Percentiles rank a stretch among this genome's conserved stretches.
These are phyloP conservation scores for Schizophyllum commune DNA, from an alignment of 1,284 basidiomycete species.

Conservation along the genomic window DNA sequence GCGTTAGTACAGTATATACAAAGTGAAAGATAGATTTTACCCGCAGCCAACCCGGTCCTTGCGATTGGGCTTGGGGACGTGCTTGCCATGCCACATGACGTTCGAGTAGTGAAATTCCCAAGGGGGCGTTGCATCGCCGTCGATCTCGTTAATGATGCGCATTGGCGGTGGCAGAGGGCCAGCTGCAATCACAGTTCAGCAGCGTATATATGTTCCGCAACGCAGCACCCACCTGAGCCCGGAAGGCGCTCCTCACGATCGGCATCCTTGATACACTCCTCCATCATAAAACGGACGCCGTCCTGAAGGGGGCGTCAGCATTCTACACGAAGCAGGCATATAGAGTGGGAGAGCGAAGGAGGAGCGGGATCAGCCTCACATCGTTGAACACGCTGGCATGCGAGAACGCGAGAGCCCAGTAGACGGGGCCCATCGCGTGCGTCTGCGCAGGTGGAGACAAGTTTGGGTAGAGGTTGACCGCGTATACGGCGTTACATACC, in stretches of 20 bases:
- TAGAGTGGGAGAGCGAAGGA: no score
- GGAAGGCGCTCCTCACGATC: background rate
- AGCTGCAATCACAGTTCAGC: background rate
- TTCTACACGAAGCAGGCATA: no score
- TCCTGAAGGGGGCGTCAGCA: background rate
- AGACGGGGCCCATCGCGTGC: background rate
- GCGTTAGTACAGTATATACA: conserved; percentile 47
- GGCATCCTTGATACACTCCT: background rate
- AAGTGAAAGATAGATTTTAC: background rate
- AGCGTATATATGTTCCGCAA: background rate
- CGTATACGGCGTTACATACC: background rate
- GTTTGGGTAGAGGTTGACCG: background rate
- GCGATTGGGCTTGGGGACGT: conserved; percentile 59
- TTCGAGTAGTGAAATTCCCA: conserved; percentile 80
- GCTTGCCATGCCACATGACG: conserved; percentile 60
- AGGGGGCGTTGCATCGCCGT: conserved; percentile 55
- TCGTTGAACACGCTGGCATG: background rate
- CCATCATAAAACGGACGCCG: background rate
- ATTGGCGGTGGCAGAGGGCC: conserved; percentile 42
- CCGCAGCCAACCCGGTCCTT: conserved; percentile 52
- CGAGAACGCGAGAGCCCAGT: background rate
- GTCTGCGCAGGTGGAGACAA: background rate
- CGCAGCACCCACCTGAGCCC: background rate
- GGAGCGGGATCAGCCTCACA: background rate
- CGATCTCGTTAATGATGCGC: conserved; percentile 55